phyloP scores from a whole-genome alignment of 441 rosid genomes.

The Francoa sonchifolia region DNA sequence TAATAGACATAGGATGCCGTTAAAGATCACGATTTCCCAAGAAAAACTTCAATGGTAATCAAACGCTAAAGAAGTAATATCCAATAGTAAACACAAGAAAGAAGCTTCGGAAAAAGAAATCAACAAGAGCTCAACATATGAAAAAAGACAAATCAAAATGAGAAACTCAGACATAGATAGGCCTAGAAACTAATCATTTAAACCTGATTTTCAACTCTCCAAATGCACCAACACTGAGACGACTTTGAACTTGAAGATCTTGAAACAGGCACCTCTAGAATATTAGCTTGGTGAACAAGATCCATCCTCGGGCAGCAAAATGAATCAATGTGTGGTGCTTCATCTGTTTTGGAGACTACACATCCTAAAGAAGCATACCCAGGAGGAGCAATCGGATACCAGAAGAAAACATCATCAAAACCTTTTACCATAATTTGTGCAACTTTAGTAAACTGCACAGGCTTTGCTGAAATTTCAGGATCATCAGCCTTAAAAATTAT shows the following conservation, averaged over 20 bases:
- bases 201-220: conserved; percentile 99
- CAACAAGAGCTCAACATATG: conserved; percentile 2
- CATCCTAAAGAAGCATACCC: conserved; percentile 95
- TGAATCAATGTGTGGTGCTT: conserved; percentile 50
- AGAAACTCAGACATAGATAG: conserved; percentile 5
- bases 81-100: neutral
- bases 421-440: conserved; percentile 87
- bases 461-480: conserved; percentile 79
- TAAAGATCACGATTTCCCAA: conserved; percentile 9
- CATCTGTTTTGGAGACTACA: conserved; percentile 68
- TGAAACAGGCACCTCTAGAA: conserved; percentile 63
- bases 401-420: conserved; percentile 79
- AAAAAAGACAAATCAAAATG: neutral
- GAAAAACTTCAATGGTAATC: conserved; percentile 10
- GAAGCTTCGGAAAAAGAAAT: neutral
- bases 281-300: conserved; percentile 79
- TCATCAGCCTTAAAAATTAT: conserved; percentile 67
- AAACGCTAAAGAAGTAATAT: conserved; percentile 5
- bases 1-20: conserved; percentile 24
- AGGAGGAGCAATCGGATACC: conserved; percentile 97
- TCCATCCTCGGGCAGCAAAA: conserved; percentile 94
- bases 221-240: conserved; percentile 90
- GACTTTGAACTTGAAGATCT: conserved; percentile 73
- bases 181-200: conserved; percentile 8
- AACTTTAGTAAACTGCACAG: conserved; percentile 79